Conservation (phyloP, 805 yeast genomes). For the Ogataea parapolymorpha region DNA sequence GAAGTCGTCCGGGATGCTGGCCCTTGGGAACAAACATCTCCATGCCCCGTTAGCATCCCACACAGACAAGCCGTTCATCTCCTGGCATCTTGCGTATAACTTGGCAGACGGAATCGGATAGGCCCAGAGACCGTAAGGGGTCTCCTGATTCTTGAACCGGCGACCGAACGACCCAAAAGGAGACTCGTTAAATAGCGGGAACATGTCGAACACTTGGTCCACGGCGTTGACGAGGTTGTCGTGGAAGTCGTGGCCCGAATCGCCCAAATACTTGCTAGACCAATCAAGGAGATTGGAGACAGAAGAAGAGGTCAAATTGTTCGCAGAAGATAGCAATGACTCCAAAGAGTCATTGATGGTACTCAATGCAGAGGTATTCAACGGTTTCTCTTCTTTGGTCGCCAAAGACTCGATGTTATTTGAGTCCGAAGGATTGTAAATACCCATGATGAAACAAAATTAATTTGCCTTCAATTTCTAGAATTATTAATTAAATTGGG, state of each 20-base stretch:
- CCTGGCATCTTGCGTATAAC: constrained; percentile 61
- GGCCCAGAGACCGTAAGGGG: constrained; percentile 23
- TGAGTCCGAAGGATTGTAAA: constrained; percentile 18
- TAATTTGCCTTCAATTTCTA: constrained; percentile 1
- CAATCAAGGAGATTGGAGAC: constrained; percentile 13
- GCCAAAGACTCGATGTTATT: constrained; percentile 8
- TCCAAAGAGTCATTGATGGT: constrained; percentile 12
- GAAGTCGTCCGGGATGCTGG: constrained; percentile 33
- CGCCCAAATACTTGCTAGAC: constrained; percentile 8
- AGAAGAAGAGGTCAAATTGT: constrained; percentile 19
- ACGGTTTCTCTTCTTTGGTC: not conserved
- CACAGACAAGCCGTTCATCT: constrained; percentile 62
- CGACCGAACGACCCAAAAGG: constrained; percentile 2
- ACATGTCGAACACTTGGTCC: not conserved
- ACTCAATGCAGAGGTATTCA: constrained; percentile 1
- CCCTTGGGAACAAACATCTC: constrained; percentile 83
- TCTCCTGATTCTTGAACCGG: constrained; percentile 6
- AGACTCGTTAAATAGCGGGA: not conserved
- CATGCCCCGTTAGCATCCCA: constrained; percentile 87
- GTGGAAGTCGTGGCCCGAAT: not conserved
- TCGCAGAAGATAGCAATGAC: constrained; percentile 14
- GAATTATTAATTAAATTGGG: not conserved
- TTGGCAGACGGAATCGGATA: constrained; percentile 35
- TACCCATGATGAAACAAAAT: constrained; percentile 15
- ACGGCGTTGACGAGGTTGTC: not conserved